These are phyloP conservation scores for Lanmaoa rubissima DNA, from an alignment of 768 basidiomycete species.

Conservation along the genomic window DNA sequence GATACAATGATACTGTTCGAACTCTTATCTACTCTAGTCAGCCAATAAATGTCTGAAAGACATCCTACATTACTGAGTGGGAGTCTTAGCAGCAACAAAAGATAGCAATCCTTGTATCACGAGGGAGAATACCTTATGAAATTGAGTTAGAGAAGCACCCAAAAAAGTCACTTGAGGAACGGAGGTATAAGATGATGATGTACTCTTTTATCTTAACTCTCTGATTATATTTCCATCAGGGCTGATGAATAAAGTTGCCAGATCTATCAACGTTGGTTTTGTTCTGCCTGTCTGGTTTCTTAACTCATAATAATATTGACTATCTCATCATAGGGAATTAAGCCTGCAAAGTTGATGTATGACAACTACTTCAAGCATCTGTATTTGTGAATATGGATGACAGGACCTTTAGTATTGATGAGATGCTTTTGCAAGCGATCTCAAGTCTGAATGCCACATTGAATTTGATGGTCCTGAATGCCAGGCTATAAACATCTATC, in stretches of 20 bases:
- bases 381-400: slow-evolving; percentile 10
- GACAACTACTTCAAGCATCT: slow-evolving; percentile 18
- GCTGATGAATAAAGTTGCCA: slow-evolving; percentile 80
- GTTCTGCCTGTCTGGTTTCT: neutral
- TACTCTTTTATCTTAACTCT: neutral
- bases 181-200: slow-evolving; percentile 47
- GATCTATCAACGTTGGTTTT: slow-evolving; percentile 54
- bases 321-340: slow-evolving; percentile 54
- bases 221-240: slow-evolving; percentile 37
- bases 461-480: slow-evolving; percentile 39
- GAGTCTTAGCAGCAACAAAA: slow-evolving; percentile 61
- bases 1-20: slow-evolving; percentile 70
- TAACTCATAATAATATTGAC: slow-evolving; percentile 1
- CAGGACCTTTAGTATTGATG: slow-evolving; percentile 61
- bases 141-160: slow-evolving; percentile 68
- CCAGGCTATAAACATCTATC: slow-evolving; percentile 43
- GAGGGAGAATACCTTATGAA: slow-evolving; percentile 76
- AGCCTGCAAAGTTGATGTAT: slow-evolving; percentile 82
- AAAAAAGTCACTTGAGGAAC: slow-evolving; percentile 57
- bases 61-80: slow-evolving; percentile 77
- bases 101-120: slow-evolving; percentile 52
- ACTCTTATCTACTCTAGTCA: slow-evolving; percentile 78
- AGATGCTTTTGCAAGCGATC: slow-evolving; percentile 72
- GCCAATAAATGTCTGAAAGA: slow-evolving; percentile 79
- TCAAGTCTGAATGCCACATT: slow-evolving; percentile 49